phyloP scores from a whole-genome alignment of 345 rosid species.

The Gossypium mustelinum region DNA sequence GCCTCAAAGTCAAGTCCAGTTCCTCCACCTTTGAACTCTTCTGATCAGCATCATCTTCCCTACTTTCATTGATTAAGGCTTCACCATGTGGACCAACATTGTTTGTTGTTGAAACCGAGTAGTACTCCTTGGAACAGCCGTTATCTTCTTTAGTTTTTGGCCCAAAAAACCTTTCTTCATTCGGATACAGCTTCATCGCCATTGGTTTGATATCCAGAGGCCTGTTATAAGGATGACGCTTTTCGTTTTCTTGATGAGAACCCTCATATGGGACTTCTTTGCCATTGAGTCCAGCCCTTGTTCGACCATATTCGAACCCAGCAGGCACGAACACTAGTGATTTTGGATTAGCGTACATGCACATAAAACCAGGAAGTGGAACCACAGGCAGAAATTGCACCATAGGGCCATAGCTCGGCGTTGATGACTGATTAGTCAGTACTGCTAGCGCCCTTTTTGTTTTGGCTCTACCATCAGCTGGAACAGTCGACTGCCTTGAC shows the following conservation, averaged over 20 bases:
- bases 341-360: not conserved
- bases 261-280: not conserved
- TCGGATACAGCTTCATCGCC: not conserved
- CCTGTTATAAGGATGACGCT: not conserved
- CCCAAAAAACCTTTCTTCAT: not conserved
- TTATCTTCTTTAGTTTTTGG: not conserved
- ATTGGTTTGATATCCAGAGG: not conserved
- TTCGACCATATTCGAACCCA: not conserved
- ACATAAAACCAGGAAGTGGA: not conserved
- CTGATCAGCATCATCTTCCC: not conserved
- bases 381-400: not conserved
- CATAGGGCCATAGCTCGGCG: not conserved
- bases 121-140: not conserved
- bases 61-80: too few species aligned
- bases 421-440: not conserved
- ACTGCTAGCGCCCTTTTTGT: not conserved
- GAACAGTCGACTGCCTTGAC: not conserved
- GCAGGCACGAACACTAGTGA: not conserved
- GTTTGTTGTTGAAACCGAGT: not conserved
- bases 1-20: constrained; percentile 8
- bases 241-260: not conserved
- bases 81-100: too few species aligned
- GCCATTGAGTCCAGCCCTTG: not conserved
- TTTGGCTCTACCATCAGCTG: not conserved
- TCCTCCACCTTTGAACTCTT: not conserved